Conservation (phyloP, 805 yeast genomes). For the Kurtzmaniella cleridarum region DNA sequence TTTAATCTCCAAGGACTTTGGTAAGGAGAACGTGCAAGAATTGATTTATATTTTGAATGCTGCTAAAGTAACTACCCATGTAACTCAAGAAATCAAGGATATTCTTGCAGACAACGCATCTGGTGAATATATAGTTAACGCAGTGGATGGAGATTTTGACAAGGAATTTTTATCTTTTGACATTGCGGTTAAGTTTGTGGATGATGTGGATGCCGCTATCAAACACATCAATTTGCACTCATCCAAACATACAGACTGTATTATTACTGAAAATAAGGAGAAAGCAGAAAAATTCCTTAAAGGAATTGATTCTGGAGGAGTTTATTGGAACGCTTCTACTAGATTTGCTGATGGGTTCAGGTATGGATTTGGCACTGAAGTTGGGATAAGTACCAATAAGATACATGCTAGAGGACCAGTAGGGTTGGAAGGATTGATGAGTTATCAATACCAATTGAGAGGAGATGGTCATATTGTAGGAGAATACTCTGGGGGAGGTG, state of each 20-base stretch:
- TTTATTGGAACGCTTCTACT: slow-evolving; percentile 96
- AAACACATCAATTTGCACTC: slow-evolving; percentile 84
- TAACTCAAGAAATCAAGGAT: slow-evolving; percentile 46
- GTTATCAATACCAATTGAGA: slow-evolving; percentile 87
- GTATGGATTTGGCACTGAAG: slow-evolving; percentile 98
- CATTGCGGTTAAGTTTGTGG: slow-evolving; percentile 65
- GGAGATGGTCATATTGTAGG: slow-evolving; percentile 93
- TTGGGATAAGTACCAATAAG: slow-evolving; percentile 94
- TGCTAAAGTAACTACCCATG: slow-evolving; percentile 71
- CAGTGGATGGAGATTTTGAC: slow-evolving; percentile 65
- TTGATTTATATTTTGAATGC: slow-evolving; percentile 42
- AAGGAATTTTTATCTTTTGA: slow-evolving; percentile 82
- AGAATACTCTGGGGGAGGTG: slow-evolving; percentile 93
- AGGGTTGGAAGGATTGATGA: slow-evolving; percentile 93
- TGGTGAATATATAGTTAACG: slow-evolving; percentile 37
- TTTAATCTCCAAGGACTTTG: slow-evolving; percentile 48
- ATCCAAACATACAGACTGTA: slow-evolving; percentile 93
- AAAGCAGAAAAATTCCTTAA: slow-evolving; percentile 73
- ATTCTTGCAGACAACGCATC: slow-evolving; percentile 11
- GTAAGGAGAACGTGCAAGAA: slow-evolving; percentile 19
- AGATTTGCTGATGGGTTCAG: slow-evolving; percentile 98
- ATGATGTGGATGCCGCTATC: slow-evolving; percentile 66
- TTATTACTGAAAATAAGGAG: slow-evolving; percentile 68
- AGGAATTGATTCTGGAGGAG: slow-evolving; percentile 92
- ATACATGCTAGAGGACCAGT: slow-evolving; percentile 99